Evolutionary conservation across 495 filamentous ascomycete species (phyloP), one percentile per base, ranked within the genome.

Genomic region (Podospora tetraspora): DNA sequence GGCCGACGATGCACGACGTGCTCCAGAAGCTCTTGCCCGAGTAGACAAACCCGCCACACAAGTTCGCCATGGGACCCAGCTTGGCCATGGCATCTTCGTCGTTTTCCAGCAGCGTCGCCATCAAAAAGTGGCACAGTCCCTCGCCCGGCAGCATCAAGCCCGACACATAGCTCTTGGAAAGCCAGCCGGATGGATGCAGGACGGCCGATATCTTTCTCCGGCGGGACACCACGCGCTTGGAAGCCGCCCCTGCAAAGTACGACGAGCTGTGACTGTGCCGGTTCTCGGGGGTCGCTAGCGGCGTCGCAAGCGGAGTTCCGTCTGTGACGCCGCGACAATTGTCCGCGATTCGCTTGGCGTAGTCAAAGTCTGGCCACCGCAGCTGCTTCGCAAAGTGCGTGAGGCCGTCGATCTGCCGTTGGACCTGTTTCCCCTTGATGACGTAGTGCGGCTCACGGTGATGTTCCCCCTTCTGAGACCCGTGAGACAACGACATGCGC

Each of bases 21-120:
- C 91, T 94, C 92, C 92, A 96, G 82, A 90, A 95, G 65, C 87
- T 93, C 69, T 85, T 87, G 21, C 82, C 85, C 10, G 72, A 75
- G 72, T 92, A 93, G 9, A 89, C 77, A 71, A 96, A 92, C 4
- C 92, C 92, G n/a, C 90, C 90, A 71, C 89, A 90, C 9, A 96
- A 78, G 75, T 90, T 93, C 3, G 87, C 89, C 58, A 84, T 82
- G 23, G 87, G 82, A 0, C 92, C 92, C 4, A 96, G 82, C 59
- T 72, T 84, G 19, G 81, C 76, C 57, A 94, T 79, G 30, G 89
- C 91, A 19, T 86, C 79, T 6, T 82, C 75, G 71, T 93, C 90
- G 70, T 92, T 92, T 72, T 96, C 92, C 21, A 96, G 73, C 23
- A 95, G 68, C 0, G 91, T 90, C 1, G 88, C 87, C 76, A 96